Evolutionary conservation across 352 stramenopile species (phyloP).

Genomic region (Pythium biforme): DNA sequence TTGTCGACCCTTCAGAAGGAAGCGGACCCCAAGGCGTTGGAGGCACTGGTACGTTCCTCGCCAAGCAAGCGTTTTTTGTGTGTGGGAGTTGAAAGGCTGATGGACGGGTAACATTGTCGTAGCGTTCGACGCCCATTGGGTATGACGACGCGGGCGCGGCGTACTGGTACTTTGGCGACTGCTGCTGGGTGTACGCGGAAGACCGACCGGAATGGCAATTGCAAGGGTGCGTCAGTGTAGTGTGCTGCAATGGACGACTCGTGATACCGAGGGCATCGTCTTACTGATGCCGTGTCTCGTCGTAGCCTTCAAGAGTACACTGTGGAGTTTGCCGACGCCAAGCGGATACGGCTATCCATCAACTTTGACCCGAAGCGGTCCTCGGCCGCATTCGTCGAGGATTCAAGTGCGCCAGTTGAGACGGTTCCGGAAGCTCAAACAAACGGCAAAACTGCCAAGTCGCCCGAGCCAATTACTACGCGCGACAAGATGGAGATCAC

Average conservation of each 20-base stretch:
- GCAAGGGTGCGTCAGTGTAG: conserved; percentile 18
- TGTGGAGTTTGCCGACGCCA: conserved; percentile 72
- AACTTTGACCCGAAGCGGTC: conserved; percentile 47
- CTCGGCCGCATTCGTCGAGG: background rate
- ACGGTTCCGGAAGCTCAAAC: background rate
- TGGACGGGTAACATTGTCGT: no score
- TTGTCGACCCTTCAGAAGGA: conserved; percentile 67
- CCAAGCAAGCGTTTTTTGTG: background rate
- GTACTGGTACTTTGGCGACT: conserved; percentile 88
- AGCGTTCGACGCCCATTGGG: conserved; percentile 68
- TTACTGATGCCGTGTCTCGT: background rate
- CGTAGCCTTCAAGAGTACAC: conserved; percentile 33
- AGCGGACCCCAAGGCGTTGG: conserved; percentile 52
- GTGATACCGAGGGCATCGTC: no score
- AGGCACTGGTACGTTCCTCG: conserved; percentile 47
- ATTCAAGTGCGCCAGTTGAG: background rate
- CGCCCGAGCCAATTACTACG: background rate
- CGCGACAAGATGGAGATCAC: conserved; percentile 21
- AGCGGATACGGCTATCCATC: conserved; percentile 76
- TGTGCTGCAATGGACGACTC: background rate
- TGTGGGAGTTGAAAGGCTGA: background rate
- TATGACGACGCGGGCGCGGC: conserved; percentile 68
- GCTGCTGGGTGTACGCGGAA: conserved; percentile 84
- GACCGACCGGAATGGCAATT: conserved; percentile 64
- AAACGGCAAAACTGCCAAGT: background rate